Evolutionary conservation across 2,329 filamentous ascomycete genomes (phyloP).

Genomic region (Aspergillus unguis): DNA sequence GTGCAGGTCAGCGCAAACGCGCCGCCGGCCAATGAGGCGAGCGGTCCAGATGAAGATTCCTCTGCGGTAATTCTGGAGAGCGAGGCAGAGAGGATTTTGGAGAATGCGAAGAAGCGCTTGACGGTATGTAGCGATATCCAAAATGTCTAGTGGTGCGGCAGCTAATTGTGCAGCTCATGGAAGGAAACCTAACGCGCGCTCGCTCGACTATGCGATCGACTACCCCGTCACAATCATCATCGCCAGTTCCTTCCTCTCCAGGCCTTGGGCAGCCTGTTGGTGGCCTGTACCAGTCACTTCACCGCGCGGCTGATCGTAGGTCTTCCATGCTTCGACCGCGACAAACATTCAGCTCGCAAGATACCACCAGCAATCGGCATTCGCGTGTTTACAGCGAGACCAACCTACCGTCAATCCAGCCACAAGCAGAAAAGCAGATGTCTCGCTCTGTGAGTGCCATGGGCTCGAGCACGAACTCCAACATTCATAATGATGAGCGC

Average conservation of each 20-base stretch:
- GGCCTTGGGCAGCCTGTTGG: slow-evolving; percentile 41
- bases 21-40: slow-evolving; percentile 37
- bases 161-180: slow-evolving; percentile 68
- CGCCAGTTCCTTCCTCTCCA: slow-evolving; percentile 39
- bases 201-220: slow-evolving; percentile 61
- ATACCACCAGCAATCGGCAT: slow-evolving; percentile 48
- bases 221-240: slow-evolving; percentile 48
- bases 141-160: neutral
- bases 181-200: slow-evolving; percentile 80
- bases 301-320: slow-evolving; percentile 34
- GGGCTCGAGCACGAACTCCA: slow-evolving; percentile 34
- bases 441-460: slow-evolving; percentile 63
- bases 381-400: slow-evolving; percentile 62
- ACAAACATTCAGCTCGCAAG: slow-evolving; percentile 37
- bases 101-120: slow-evolving; percentile 84
- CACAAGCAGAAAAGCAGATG: slow-evolving; percentile 38
- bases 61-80: slow-evolving; percentile 74
- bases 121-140: slow-evolving; percentile 60
- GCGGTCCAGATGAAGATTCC: slow-evolving; percentile 57
- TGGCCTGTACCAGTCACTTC: slow-evolving; percentile 43
- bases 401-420: slow-evolving; percentile 44
- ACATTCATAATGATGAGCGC: slow-evolving; percentile 30
- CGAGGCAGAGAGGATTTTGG: slow-evolving; percentile 83
- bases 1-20: slow-evolving; percentile 29
- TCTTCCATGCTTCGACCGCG: slow-evolving; percentile 47